Conservation (phyloP, 2,329 filamentous ascomycete genomes). For the Lasiodiplodia sp. region DNA sequence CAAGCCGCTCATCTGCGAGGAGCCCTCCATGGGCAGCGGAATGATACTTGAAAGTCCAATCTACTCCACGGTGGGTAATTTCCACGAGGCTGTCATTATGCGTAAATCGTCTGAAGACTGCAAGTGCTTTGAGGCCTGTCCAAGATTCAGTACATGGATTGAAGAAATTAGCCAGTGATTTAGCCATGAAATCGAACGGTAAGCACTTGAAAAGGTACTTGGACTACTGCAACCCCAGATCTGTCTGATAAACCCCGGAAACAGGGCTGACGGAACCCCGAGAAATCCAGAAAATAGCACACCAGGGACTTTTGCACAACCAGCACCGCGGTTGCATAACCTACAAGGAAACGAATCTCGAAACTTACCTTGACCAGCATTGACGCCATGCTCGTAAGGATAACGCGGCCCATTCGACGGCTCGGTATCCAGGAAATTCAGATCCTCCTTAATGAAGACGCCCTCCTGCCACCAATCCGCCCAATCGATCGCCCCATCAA, state of each 20-base stretch:
- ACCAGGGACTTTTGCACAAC: neutral
- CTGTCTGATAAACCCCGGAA: neutral
- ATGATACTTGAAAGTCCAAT: constrained; percentile 59
- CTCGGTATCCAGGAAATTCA: constrained; percentile 37
- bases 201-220: neutral
- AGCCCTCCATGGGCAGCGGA: constrained; percentile 57
- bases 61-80: constrained; percentile 52
- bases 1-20: constrained; percentile 59
- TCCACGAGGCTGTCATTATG: constrained; percentile 52
- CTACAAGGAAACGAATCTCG: neutral
- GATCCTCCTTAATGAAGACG: constrained; percentile 37
- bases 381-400: constrained; percentile 37
- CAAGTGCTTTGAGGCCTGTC: constrained; percentile 55
- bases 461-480: constrained; percentile 41
- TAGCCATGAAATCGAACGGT: neutral
- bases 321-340: neutral
- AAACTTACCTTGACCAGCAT: constrained; percentile 37
- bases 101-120: constrained; percentile 55
- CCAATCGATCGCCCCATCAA: constrained; percentile 45
- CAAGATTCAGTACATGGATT: constrained; percentile 25
- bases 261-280: neutral
- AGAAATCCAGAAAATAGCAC: neutral
- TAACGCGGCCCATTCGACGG: constrained; percentile 35
- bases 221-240: neutral
- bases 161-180: neutral